Conservation (phyloP, 352 stramenopile genomes). For the Globisporangium carolinianum region DNA sequence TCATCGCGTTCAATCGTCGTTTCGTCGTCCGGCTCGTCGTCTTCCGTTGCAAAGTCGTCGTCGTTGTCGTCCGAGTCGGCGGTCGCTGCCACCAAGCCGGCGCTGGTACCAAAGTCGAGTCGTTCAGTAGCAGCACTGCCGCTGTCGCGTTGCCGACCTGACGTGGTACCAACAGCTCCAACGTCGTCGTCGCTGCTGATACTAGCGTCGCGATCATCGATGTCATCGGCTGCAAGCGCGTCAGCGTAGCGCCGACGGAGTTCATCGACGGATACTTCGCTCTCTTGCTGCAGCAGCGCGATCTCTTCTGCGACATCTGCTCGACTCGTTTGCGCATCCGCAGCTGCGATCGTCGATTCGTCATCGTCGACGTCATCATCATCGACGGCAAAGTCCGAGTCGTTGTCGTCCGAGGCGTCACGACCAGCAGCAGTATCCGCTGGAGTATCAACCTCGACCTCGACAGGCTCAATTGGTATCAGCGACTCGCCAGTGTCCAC, state of each 20-base stretch:
- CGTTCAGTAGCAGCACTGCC: no score
- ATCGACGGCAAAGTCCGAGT: conserved; percentile 28
- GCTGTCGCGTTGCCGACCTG: no score
- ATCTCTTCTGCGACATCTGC: conserved; percentile 73
- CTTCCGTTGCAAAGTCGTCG: conserved; percentile 27
- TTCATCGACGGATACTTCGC: conserved; percentile 89
- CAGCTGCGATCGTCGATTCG: conserved; percentile 84
- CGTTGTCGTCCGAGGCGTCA: conserved; percentile 12
- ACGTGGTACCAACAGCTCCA: no score
- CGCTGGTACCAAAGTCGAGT: no score
- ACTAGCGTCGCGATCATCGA: background rate
- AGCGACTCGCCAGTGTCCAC: no score
- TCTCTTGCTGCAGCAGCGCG: conserved; percentile 80
- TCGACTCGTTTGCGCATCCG: conserved; percentile 45
- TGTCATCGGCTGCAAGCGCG: no score
- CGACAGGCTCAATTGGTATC: no score
- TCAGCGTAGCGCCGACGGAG: conserved; percentile 20
- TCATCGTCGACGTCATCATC: conserved; percentile 60
- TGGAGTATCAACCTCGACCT: no score
- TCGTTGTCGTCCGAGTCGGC: conserved; percentile 8
- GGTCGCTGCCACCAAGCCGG: no score
- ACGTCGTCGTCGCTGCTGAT: conserved; percentile 9
- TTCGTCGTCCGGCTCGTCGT: conserved; percentile 77
- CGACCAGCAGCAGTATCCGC: background rate
- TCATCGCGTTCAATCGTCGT: conserved; percentile 65